These are phyloP conservation scores for Coleophoma eucalyptorum DNA, from an alignment of 2,329 filamentous ascomycete genomes.

Conservation along the genomic window DNA sequence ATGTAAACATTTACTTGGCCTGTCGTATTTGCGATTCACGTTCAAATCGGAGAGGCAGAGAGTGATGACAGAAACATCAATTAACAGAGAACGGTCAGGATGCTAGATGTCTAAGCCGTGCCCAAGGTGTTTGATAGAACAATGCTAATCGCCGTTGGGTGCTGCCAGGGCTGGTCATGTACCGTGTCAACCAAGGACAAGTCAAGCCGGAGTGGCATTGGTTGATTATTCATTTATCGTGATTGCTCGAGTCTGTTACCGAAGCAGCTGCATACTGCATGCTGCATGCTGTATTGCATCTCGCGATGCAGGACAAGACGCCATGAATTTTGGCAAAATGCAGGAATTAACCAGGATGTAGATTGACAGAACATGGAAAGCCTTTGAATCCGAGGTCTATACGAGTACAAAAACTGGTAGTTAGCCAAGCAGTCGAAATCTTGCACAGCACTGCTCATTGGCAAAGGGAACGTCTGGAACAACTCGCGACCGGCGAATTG, in stretches of 20 bases:
- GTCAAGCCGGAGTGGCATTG: not conserved
- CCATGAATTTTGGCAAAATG: not conserved
- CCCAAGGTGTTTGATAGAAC: not conserved
- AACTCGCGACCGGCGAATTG: too few species aligned
- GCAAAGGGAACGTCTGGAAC: too few species aligned
- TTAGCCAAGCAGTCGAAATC: too few species aligned
- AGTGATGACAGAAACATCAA: not conserved
- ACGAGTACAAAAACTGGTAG: too few species aligned
- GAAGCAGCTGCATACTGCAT: too few species aligned
- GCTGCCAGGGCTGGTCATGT: not conserved
- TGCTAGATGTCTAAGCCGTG: not conserved
- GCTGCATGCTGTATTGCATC: not conserved
- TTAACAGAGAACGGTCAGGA: not conserved
- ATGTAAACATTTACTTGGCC: not conserved
- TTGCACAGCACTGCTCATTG: too few species aligned
- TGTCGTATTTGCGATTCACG: not conserved
- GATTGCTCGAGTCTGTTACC: not conserved
- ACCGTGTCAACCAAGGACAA: not conserved
- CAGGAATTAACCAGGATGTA: too few species aligned
- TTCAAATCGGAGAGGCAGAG: too few species aligned
- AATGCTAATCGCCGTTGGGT: slow-evolving; percentile 1
- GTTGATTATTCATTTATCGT: too few species aligned
- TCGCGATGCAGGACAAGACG: not conserved
- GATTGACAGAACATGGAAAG: too few species aligned
- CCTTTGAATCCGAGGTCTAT: too few species aligned